Evolutionary conservation across 1,139 yeast genomes (phyloP).

Genomic region (Hyphopichia wangnamkhiaoensis): DNA sequence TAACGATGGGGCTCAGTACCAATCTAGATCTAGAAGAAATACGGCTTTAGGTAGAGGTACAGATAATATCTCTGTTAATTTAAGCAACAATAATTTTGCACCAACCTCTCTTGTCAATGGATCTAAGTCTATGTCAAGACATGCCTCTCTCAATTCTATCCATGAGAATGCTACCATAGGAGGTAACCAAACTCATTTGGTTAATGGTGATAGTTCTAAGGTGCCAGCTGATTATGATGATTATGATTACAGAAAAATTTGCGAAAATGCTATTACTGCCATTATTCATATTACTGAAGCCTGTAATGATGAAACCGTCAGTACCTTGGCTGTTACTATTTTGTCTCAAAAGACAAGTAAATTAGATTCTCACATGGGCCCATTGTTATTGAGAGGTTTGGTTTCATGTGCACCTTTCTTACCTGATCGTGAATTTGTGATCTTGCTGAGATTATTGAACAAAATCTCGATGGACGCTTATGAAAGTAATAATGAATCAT

Average conservation of each 20-base stretch:
- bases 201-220: slow-evolving; percentile 3
- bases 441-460: slow-evolving; percentile 52
- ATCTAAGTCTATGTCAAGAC: slow-evolving; percentile 14
- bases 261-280: slow-evolving; percentile 69
- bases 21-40: slow-evolving; percentile 28
- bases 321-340: slow-evolving; percentile 80
- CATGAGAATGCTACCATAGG: slow-evolving; percentile 11
- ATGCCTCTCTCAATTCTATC: slow-evolving; percentile 18
- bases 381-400: slow-evolving; percentile 54
- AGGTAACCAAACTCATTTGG: slow-evolving; percentile 2
- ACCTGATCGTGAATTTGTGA: slow-evolving; percentile 59
- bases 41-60: slow-evolving; percentile 18
- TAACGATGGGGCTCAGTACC: slow-evolving; percentile 31
- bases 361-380: slow-evolving; percentile 38
- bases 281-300: slow-evolving; percentile 69
- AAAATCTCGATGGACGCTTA: slow-evolving; percentile 35
- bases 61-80: slow-evolving; percentile 17
- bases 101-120: too few relatives aligned
- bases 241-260: slow-evolving; percentile 34
- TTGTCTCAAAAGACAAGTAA: slow-evolving; percentile 75
- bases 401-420: slow-evolving; percentile 59
- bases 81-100: too few relatives aligned
- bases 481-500: slow-evolving; percentile 29
- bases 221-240: slow-evolving; percentile 25
- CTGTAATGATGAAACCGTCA: slow-evolving; percentile 73